Base-by-base conservation (phyloP, 768 basidiomycete genomes). In the Tricholoma flavovirens region DNA sequence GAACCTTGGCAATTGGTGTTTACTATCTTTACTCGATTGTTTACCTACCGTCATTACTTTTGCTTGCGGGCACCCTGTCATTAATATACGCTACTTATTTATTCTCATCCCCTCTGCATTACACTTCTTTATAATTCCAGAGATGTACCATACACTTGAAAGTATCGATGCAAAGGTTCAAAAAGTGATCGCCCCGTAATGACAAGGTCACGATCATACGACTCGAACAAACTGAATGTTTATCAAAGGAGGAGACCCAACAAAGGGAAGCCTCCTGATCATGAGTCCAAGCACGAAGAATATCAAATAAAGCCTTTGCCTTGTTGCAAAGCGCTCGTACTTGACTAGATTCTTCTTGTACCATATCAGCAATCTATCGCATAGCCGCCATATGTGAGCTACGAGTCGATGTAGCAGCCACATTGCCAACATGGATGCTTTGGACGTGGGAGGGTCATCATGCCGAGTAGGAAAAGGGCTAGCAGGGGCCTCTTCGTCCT, bases 161-260 rank as follows among this genome's bases (percentile, higher is more conserved):
- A 61, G 38, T 40, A 43, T 51, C 48, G 46, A 52, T 49, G 29
- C 10, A 43, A 26, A 42, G 15, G 24, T 49, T 48, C n/a, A 49
- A 29, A 9, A 17, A 45, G 2, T 24, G 22, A 11, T 26, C 32
- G n/a, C n/a, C n/a, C n/a, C 24, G 45, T 51, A 38, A 19, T 35
- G n/a, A 43, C 40, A 48, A 15, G 21, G 33, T 50, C n/a, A 48
- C 54, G 4, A 43, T 61, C 51, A 61, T 56, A 57, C 36, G 15
- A 61, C 29, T 14, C 60, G 59, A 22, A 66, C 51, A 35, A 66
- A 51, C 49, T 66, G 65, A 29, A 66, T 56, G 54, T 66, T 66
- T 33, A 66, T 38, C n/a, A 66, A 59, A 5, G 65, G 65, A 15
- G 61, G 65, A 8, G 65, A 64, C 19, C 63, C 65, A 1, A 66